Evolutionary conservation across 176 grass and related monocot species (phyloP), one percentile per base, ranked within the genome.

Genomic region (Thinopyrum elongatum): DNA sequence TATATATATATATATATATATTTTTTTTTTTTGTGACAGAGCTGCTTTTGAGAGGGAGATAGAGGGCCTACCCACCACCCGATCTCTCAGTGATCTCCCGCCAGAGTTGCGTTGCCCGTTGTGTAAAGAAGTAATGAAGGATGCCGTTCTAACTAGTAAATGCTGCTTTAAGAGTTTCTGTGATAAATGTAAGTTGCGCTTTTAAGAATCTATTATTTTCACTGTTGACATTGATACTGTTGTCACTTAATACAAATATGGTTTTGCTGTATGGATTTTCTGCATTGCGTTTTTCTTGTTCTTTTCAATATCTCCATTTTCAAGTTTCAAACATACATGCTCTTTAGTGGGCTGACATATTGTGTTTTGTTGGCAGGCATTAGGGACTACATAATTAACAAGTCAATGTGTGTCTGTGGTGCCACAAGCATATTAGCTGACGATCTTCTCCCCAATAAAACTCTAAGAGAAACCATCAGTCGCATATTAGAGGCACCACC

Each of bases 71-170:
- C 94, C 97, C 8, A 97, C 90, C 59, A 91, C 90, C 29, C 90
- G 86, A 14, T 74, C 85, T 83, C 53, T 92, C 29, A 83, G 91
- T 82, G 92, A 96, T 91, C 84, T 99, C 88, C 97, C 97, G 80
- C 92, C 88, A 23, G 91, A 99, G 87, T 72, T 97, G 78, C 92
- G 55, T 34, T 99, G 97, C 86, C 94, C 92, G 63, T 82, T 99
- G 70, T 99, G 97, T 90, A 99, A 99, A 87, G 92, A 94, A 88
- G 94, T 96, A 69, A 99, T 99, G 94, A 99, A 99, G 89, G 97
- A 99, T 88, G 94, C 97, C 29, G 97, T 99, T 80, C 82, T 99
- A 80, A 97, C 94, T 76, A 99, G 97, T 95, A 99, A 99, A 88
- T 99, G 97, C 76, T 99, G 97, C 80, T 99, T 99, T 91, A 92